Conservation (phyloP, 768 basidiomycete species). For the Hypsizygus marmoreus region DNA sequence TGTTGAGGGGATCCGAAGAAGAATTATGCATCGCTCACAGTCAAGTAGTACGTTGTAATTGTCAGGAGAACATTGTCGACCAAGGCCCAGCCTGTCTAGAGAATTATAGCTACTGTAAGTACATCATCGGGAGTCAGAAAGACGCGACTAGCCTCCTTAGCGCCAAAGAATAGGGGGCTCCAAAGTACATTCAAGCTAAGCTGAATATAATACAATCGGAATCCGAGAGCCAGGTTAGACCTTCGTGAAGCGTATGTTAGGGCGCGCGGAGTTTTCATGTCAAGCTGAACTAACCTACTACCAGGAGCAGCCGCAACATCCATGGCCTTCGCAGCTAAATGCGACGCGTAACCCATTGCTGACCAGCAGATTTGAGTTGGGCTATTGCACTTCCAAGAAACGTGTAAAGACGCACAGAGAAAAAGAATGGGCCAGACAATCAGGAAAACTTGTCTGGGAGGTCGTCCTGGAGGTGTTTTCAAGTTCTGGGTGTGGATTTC, state of each 20-base stretch:
- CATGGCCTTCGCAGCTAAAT: slow-evolving; percentile 56
- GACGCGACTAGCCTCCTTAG: slow-evolving; percentile 38
- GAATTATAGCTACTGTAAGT: background rate
- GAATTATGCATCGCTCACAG: slow-evolving; percentile 34
- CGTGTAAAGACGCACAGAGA: slow-evolving; percentile 25
- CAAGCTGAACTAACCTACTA: slow-evolving; percentile 37
- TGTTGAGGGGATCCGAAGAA: background rate
- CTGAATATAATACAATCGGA: slow-evolving; percentile 64
- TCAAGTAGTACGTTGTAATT: slow-evolving; percentile 59
- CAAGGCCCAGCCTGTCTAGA: slow-evolving; percentile 54
- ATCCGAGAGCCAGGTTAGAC: slow-evolving; percentile 43
- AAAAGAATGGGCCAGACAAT: slow-evolving; percentile 60
- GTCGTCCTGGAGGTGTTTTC: slow-evolving; percentile 50
- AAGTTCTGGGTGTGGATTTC: slow-evolving; percentile 38
- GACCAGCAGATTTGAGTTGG: slow-evolving; percentile 7
- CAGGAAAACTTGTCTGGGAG: slow-evolving; percentile 55
- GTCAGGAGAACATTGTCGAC: slow-evolving; percentile 55
- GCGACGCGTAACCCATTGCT: slow-evolving; percentile 71
- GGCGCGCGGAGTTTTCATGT: background rate
- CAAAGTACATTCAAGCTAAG: slow-evolving; percentile 59
- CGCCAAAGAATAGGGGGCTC: slow-evolving; percentile 67
- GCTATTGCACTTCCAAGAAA: background rate
- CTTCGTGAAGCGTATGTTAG: slow-evolving; percentile 22
- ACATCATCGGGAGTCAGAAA: background rate
- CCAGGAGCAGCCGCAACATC: slow-evolving; percentile 43